These are phyloP conservation scores for Lipomyces yamanashiensis DNA, from an alignment of 805 yeast species.

Conservation along the genomic window DNA sequence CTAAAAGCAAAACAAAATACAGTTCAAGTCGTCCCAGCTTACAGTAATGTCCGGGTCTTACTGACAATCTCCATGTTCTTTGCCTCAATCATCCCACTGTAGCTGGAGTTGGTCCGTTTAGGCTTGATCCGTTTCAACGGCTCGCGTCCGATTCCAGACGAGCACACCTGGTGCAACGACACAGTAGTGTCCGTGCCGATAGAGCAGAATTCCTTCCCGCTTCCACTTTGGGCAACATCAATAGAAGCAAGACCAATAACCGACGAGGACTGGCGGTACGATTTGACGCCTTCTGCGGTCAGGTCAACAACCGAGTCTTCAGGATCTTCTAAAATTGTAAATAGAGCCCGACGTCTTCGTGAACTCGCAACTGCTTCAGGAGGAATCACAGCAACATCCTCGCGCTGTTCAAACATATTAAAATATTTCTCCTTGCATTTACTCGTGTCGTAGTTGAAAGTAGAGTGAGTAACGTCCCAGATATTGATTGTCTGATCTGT, in stretches of 20 bases:
- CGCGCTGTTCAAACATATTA: constrained; percentile 19
- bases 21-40: not conserved
- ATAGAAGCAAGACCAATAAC: constrained; percentile 22
- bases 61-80: constrained; percentile 7
- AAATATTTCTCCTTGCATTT: constrained; percentile 28
- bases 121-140: constrained; percentile 10
- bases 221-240: constrained; percentile 3
- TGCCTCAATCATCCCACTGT: constrained; percentile 22
- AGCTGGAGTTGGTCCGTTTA: constrained; percentile 1
- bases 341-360: constrained; percentile 25
- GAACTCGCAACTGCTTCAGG: constrained; percentile 19
- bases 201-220: constrained; percentile 26
- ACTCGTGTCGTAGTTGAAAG: constrained; percentile 25
- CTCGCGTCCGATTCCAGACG: constrained; percentile 4
- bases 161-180: constrained; percentile 24
- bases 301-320: constrained; percentile 11
- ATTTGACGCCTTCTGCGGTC: constrained; percentile 22
- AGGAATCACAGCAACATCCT: constrained; percentile 15
- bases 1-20: not conserved
- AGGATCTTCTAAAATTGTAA: constrained; percentile 32
- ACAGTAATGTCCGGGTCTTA: constrained; percentile 10
- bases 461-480: constrained; percentile 56
- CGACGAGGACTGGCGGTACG: constrained; percentile 24
- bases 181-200: constrained; percentile 24
- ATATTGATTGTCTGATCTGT: constrained; percentile 69